Base-by-base conservation (phyloP, 257 asterid genomes). In the Thymus mandschuricus region DNA sequence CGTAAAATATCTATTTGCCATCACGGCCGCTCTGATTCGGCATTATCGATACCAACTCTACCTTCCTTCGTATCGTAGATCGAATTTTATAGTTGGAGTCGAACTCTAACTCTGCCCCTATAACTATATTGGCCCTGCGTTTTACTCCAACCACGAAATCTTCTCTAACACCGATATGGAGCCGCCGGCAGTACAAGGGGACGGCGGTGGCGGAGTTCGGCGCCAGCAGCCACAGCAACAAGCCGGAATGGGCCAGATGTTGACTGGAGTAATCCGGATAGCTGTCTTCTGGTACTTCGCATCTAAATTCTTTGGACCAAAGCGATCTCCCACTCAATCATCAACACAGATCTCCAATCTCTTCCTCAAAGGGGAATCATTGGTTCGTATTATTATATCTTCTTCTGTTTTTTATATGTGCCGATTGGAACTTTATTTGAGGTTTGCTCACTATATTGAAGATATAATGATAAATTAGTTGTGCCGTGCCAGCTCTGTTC, bases 221-320 rank as follows among this genome's bases (percentile, higher is more conserved):
- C 76, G 67, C 66, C 72, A 46, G 75, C 78, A 57, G 71, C 88
- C 51, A 73, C 88, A 76, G 70, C 95, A 86, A 64, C 89, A 71
- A 40, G 79, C 62, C 21, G 98, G 97, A 3, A 29, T 80, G 9
- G 95, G 97, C 27, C 92, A 87, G 95, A 92, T 89, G 98, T 54
- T 95, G 43, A 88, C 97, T 1, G 99, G 98, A 8, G 75, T 95
- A 41, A 87, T 95, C 35, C 84, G 99, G 79, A 66, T 91, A 13
- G 96, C 96, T 2, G 96, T 95, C n/a, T 86, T 95, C 71, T 91
- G 99, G 98, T 95, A 91, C 85, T 89, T 95, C 67, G 95, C 95
- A 0, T 95, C 99, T 54, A 95, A 89, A 76, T 89, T 95, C 74
- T 91, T 95, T 61, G 87, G 91, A 3, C 92, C 99, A 3, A 92